Evolutionary conservation across 768 basidiomycete species (phyloP).

Genomic region (Panaeolus papilionaceus): DNA sequence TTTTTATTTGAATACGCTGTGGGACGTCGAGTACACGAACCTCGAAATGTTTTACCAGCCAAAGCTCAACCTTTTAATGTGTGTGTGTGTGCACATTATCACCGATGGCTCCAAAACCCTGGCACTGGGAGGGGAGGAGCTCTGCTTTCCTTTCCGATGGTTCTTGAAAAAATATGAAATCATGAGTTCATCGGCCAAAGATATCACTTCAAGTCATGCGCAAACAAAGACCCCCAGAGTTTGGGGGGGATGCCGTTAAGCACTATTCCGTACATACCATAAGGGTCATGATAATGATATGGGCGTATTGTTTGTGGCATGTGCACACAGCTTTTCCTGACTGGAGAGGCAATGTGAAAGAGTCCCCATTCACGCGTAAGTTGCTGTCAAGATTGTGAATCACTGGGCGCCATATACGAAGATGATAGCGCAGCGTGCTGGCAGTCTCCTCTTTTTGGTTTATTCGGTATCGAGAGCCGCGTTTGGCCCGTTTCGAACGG

Average conservation of each 20-base stretch:
- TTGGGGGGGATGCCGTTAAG: slow-evolving; percentile 5
- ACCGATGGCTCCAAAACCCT: slow-evolving; percentile 7
- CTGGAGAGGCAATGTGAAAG: slow-evolving; percentile 13
- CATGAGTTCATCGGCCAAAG: not conserved
- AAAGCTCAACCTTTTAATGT: not conserved
- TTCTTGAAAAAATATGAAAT: slow-evolving; percentile 2
- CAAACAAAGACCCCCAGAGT: slow-evolving; percentile 3
- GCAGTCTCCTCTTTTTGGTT: not conserved
- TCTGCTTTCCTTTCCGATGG: not conserved
- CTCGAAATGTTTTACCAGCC: not conserved
- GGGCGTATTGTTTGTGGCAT: not conserved
- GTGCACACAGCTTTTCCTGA: slow-evolving; percentile 7
- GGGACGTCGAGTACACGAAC: not conserved
- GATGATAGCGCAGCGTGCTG: not conserved
- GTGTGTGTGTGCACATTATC: not conserved
- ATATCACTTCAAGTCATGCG: slow-evolving; percentile 10
- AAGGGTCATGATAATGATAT: slow-evolving; percentile 13
- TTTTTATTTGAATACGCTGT: slow-evolving; percentile 4
- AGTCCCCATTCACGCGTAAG: not conserved
- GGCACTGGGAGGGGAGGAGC: not conserved
- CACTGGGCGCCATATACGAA: not conserved
- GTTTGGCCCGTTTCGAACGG: not conserved
- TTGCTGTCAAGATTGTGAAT: not conserved
- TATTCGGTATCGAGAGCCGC: not conserved
- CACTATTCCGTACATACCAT: slow-evolving; percentile 1